phyloP scores from a whole-genome alignment of 177 flowering plant genomes.

The Vitis hybrid region DNA sequence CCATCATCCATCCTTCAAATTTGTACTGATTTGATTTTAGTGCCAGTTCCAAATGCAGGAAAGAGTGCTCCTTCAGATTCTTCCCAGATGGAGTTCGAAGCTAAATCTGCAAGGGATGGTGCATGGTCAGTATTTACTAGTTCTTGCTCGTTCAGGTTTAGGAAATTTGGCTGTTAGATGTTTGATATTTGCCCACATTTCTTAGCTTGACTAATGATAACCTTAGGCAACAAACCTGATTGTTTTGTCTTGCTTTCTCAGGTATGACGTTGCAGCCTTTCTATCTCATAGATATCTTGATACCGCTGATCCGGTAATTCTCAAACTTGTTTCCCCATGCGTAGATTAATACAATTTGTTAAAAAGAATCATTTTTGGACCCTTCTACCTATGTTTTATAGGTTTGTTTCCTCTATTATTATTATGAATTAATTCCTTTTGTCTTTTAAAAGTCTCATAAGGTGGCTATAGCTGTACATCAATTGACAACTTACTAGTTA shows the following conservation, averaged over 20 bases:
- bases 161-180: not conserved
- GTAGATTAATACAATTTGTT: too few species aligned
- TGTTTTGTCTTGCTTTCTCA: slow-evolving; percentile 26
- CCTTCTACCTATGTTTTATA: too few species aligned
- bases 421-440: too few species aligned
- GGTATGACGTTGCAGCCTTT: slow-evolving; percentile 91
- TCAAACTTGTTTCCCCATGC: too few species aligned
- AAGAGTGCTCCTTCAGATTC: slow-evolving; percentile 41
- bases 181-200: not conserved
- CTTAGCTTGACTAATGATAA: not conserved
- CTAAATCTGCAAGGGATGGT: slow-evolving; percentile 98
- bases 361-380: too few species aligned
- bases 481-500: too few species aligned
- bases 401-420: too few species aligned
- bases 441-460: too few species aligned
- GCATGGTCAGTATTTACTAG: slow-evolving; percentile 71
- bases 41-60: slow-evolving; percentile 35
- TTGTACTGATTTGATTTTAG: not conserved
- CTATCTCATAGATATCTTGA: slow-evolving; percentile 71
- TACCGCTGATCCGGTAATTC: slow-evolving; percentile 79
- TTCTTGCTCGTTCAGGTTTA: not conserved
- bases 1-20: not conserved
- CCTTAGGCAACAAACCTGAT: slow-evolving; percentile 6
- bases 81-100: slow-evolving; percentile 82
- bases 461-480: too few species aligned